Evolutionary conservation across 371 early-diverging fungal genomes (phyloP), one percentile per base, ranked within the genome.

Genomic region (Phascolomyces articulosus): DNA sequence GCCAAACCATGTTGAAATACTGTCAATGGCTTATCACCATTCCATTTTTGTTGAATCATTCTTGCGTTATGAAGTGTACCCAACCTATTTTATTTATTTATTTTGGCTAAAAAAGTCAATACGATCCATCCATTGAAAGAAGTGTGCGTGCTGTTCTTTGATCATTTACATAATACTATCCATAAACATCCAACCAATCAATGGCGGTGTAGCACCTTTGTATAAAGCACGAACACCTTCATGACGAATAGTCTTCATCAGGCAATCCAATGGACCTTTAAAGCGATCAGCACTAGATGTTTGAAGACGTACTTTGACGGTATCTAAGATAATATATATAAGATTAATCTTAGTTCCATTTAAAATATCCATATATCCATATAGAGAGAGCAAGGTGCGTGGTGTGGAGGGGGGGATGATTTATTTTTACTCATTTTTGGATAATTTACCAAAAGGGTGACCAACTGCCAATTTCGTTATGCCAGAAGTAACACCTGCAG

Each of bases 131-230:
- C n/a, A n/a, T n/a, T n/a, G n/a, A n/a, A n/a, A n/a, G n/a, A n/a
- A n/a, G n/a, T n/a, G n/a, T n/a, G n/a, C n/a, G n/a, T n/a, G n/a
- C n/a, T n/a, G n/a, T n/a, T n/a, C n/a, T n/a, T n/a, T 29, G 4
- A 10, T 38, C 15, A 40, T 78, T 70, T 83, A 90, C 89, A 89
- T 89, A 57, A 93, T 84, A 51, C 90, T 87, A 65, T 96, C 95
- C 95, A 96, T 94, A 54, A 94, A 81, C 38, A 92, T 90, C 96
- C 97, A 98, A 9, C 98, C 96, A 41, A 96, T 70, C 44, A 96
- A 74, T 3, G 98, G 97, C 10, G 96, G 96, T 18, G 95, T 94
- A 4, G 96, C 95, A 26, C 95, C 95, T 74, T 95, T 96, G 82
- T 95, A 96, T 2, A 96, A 78, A 6, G 92, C 95, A 3, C 88